phyloP scores from a whole-genome alignment of 2,329 filamentous ascomycete species.

The Paracorniculantispora psalliotae region DNA sequence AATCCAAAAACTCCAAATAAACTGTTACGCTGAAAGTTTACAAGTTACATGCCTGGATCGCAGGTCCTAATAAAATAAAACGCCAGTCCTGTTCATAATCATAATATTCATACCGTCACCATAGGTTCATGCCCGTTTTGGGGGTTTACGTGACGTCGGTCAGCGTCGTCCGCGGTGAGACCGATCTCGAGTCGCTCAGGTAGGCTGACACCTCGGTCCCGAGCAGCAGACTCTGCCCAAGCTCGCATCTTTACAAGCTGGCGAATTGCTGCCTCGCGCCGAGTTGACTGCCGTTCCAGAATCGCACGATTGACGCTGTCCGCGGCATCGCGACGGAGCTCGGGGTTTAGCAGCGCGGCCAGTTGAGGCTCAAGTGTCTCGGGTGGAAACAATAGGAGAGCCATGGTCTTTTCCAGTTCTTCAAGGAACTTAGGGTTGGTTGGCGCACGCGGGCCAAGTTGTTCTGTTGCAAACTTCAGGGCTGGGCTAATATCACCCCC shows the following conservation, averaged over 20 bases:
- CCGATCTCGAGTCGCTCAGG: conserved; percentile 34
- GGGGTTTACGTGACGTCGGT: conserved; percentile 21
- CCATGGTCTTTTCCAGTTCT: conserved; percentile 89
- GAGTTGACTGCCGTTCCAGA: conserved; percentile 64
- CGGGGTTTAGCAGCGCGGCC: conserved; percentile 70
- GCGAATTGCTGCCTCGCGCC: conserved; percentile 75
- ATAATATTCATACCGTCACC: conserved; percentile 42
- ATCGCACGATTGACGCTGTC: conserved; percentile 86
- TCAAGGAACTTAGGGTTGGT: conserved; percentile 75
- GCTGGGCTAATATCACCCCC: conserved; percentile 73
- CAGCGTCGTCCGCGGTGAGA: conserved; percentile 32
- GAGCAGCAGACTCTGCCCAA: conserved; percentile 71
- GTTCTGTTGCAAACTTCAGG: conserved; percentile 78
- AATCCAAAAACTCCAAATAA: conserved; percentile 6
- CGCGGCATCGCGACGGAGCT: conserved; percentile 77
- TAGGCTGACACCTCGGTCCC: conserved; percentile 27
- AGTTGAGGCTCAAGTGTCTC: conserved; percentile 73
- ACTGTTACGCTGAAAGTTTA: not conserved
- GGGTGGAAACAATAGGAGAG: conserved; percentile 80
- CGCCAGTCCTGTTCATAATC: conserved; percentile 12
- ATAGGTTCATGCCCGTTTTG: conserved; percentile 47
- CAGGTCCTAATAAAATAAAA: conserved; percentile 15
- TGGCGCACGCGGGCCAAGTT: conserved; percentile 82
- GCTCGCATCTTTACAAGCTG: conserved; percentile 75
- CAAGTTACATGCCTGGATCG: conserved; percentile 12